These are phyloP conservation scores for Populus nigra DNA, from an alignment of 345 rosid species.

Conservation along the genomic window DNA sequence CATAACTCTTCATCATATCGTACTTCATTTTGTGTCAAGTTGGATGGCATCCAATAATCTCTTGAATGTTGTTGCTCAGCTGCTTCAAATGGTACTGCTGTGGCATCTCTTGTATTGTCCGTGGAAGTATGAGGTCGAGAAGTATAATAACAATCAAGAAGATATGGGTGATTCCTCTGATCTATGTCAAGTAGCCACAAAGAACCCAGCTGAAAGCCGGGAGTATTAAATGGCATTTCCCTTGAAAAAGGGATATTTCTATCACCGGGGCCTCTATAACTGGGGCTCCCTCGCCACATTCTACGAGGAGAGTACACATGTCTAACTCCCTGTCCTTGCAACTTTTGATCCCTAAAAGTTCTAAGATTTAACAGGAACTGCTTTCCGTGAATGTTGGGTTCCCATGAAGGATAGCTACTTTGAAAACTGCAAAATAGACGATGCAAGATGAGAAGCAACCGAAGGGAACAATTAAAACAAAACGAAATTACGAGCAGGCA, in stretches of 20 bases:
- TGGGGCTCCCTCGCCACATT: slow-evolving; percentile 47
- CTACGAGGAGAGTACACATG: slow-evolving; percentile 41
- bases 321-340: slow-evolving; percentile 50
- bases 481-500: background rate
- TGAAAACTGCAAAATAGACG: slow-evolving; percentile 65
- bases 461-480: background rate
- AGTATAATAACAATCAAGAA: slow-evolving; percentile 88
- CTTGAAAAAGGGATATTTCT: slow-evolving; percentile 43
- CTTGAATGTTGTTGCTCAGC: slow-evolving; percentile 30
- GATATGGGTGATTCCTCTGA: slow-evolving; percentile 71
- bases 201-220: slow-evolving; percentile 48
- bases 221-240: slow-evolving; percentile 43
- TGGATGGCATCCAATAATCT: slow-evolving; percentile 51
- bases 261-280: slow-evolving; percentile 38
- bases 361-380: slow-evolving; percentile 68
- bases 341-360: slow-evolving; percentile 73
- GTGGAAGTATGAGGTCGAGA: slow-evolving; percentile 40
- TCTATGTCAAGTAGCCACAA: slow-evolving; percentile 68
- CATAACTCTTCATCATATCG: slow-evolving; percentile 31
- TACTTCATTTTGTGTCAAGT: slow-evolving; percentile 33
- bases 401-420: slow-evolving; percentile 86
- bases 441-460: background rate
- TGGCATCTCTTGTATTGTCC: slow-evolving; percentile 21
- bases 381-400: slow-evolving; percentile 74
- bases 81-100: slow-evolving; percentile 19